phyloP scores from a whole-genome alignment of 805 yeast genomes.

The Peterozyma xylosa region DNA sequence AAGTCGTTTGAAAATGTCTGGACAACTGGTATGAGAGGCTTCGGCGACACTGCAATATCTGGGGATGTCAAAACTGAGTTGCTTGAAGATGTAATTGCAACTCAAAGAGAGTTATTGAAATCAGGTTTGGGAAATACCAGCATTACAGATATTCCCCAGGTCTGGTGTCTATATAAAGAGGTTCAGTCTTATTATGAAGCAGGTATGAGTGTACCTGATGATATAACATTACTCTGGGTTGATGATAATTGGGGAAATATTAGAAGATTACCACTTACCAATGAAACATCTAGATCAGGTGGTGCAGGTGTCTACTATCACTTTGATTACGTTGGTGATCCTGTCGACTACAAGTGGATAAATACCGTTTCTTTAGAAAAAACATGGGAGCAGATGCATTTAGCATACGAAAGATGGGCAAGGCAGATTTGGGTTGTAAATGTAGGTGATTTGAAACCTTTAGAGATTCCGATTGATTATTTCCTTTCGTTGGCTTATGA shows the following conservation, averaged over 20 bases:
- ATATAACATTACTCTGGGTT: constrained; percentile 18
- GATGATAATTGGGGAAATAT: constrained; percentile 24
- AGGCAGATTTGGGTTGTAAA: constrained; percentile 18
- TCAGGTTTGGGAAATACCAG: too few relatives aligned
- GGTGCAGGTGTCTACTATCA: constrained; percentile 23
- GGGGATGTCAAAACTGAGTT: too few relatives aligned
- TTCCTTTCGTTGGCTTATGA: too few relatives aligned
- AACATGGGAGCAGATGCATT: constrained; percentile 20
- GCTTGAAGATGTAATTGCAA: too few relatives aligned
- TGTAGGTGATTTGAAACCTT: constrained; percentile 20
- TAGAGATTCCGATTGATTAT: constrained; percentile 16
- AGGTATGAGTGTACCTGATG: too few relatives aligned
- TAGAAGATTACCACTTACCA: constrained; percentile 17
- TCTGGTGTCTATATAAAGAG: too few relatives aligned
- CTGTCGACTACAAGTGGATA: constrained; percentile 21
- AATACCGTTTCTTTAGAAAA: constrained; percentile 16
- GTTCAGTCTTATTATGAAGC: too few relatives aligned
- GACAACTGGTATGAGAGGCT: too few relatives aligned
- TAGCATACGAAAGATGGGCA: constrained; percentile 16
- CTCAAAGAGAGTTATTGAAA: too few relatives aligned
- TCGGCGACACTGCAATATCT: too few relatives aligned
- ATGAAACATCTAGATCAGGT: constrained; percentile 16
- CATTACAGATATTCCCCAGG: too few relatives aligned
- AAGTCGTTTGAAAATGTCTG: too few relatives aligned
- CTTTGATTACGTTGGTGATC: constrained; percentile 22